Evolutionary conservation across 75 land plant genomes (phyloP).

Genomic region (Cryptomeria japonica): DNA sequence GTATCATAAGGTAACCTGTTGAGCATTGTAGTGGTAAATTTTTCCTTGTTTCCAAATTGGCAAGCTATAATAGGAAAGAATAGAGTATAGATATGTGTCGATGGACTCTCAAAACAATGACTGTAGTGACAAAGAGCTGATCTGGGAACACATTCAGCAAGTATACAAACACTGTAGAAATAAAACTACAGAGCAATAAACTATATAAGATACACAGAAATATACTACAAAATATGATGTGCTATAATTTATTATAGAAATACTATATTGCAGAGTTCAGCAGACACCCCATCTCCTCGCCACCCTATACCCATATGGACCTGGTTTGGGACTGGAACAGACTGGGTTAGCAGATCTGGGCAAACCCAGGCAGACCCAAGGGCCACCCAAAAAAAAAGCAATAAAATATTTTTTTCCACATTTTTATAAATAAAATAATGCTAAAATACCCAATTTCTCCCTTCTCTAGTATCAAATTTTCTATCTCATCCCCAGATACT

Average conservation of each 20-base stretch:
- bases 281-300: no score
- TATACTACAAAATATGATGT: neutral
- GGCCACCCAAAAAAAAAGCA: no score
- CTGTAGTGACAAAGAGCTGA: neutral
- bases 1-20: neutral
- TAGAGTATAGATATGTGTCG: neutral
- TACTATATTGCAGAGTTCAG: no score
- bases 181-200: neutral
- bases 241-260: neutral
- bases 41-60: neutral
- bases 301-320: no score
- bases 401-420: no score
- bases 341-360: no score
- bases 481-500: no score
- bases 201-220: neutral
- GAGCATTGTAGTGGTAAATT: neutral
- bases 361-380: no score
- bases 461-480: no score
- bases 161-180: neutral
- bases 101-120: neutral
- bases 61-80: neutral
- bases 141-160: neutral
- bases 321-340: no score
- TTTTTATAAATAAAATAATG: no score
- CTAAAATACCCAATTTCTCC: no score